These are phyloP conservation scores for Yarrowia porcina DNA, from an alignment of 805 yeast genomes.

Conservation along the genomic window DNA sequence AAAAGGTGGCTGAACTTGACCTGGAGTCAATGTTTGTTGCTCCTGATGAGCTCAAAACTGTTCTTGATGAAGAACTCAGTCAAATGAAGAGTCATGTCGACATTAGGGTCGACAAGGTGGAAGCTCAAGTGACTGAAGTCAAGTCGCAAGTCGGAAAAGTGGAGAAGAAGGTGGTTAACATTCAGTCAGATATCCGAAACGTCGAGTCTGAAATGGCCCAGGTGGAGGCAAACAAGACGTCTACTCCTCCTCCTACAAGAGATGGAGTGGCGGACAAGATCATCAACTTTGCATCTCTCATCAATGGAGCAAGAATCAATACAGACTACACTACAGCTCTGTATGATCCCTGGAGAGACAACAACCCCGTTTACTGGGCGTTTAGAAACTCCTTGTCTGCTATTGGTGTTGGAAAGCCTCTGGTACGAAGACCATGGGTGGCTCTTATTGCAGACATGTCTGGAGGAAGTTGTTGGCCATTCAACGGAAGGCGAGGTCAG, in stretches of 20 bases:
- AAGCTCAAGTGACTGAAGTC: not conserved
- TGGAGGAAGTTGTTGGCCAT: constrained; percentile 39
- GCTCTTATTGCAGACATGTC: constrained; percentile 31
- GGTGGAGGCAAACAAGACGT: constrained; percentile 7
- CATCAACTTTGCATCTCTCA: constrained; percentile 30
- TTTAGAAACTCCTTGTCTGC: constrained; percentile 21
- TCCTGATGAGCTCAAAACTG: not conserved
- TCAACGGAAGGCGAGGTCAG: constrained; percentile 35
- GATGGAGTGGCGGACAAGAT: not conserved
- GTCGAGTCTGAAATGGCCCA: not conserved
- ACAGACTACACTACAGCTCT: constrained; percentile 31
- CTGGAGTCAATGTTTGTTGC: not conserved
- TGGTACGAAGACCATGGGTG: constrained; percentile 28
- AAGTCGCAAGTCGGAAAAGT: not conserved
- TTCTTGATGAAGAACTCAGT: not conserved
- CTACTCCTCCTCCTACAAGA: not conserved
- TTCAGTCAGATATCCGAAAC: not conserved
- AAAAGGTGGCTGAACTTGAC: not conserved
- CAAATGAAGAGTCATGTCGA: not conserved
- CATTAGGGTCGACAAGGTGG: not conserved
- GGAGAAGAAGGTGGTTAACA: not conserved
- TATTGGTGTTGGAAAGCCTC: constrained; percentile 29
- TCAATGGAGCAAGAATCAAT: constrained; percentile 34
- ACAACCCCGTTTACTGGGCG: constrained; percentile 25
- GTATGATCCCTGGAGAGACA: constrained; percentile 28